phyloP scores from a whole-genome alignment of 768 basidiomycete genomes.

The Mycena olivaceomarginata region DNA sequence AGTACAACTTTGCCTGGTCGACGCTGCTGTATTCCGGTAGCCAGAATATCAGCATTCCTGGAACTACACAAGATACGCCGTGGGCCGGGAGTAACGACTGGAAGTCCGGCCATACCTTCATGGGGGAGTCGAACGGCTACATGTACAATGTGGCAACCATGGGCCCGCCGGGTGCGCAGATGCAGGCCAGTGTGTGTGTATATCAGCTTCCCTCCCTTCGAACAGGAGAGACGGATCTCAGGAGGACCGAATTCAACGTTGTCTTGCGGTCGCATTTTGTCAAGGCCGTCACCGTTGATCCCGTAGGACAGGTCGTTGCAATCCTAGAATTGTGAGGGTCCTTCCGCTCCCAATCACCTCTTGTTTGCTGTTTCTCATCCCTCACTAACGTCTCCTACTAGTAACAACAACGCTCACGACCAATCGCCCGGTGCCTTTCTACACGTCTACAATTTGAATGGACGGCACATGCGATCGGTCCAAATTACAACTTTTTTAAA shows the following conservation, averaged over 20 bases:
- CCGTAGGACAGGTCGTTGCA: slow-evolving; percentile 15
- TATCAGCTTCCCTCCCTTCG: slow-evolving; percentile 25
- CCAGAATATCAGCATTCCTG: slow-evolving; percentile 4
- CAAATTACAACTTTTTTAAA: not conserved
- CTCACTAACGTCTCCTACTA: no score
- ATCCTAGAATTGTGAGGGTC: slow-evolving; percentile 27
- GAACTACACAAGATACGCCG: not conserved
- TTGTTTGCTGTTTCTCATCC: not conserved
- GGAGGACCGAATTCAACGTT: slow-evolving; percentile 3
- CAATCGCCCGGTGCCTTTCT: slow-evolving; percentile 2
- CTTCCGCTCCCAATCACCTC: not conserved
- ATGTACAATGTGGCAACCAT: slow-evolving; percentile 14
- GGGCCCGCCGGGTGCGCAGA: not conserved
- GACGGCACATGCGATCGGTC: not conserved
- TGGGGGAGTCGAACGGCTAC: slow-evolving; percentile 36
- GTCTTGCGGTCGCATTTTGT: not conserved
- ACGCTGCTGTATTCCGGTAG: slow-evolving; percentile 14
- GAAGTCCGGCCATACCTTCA: slow-evolving; percentile 26
- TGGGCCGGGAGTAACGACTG: slow-evolving; percentile 31
- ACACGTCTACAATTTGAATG: slow-evolving; percentile 26
- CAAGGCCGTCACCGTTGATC: slow-evolving; percentile 35
- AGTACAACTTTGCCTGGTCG: slow-evolving; percentile 37
- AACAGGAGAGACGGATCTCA: slow-evolving; percentile 3
- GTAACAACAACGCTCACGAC: no score
- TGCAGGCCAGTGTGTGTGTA: slow-evolving; percentile 8